Evolutionary conservation across 2,329 filamentous ascomycete species (phyloP), one percentile per base, ranked within the genome.

Genomic region (Epichloe elymi): DNA sequence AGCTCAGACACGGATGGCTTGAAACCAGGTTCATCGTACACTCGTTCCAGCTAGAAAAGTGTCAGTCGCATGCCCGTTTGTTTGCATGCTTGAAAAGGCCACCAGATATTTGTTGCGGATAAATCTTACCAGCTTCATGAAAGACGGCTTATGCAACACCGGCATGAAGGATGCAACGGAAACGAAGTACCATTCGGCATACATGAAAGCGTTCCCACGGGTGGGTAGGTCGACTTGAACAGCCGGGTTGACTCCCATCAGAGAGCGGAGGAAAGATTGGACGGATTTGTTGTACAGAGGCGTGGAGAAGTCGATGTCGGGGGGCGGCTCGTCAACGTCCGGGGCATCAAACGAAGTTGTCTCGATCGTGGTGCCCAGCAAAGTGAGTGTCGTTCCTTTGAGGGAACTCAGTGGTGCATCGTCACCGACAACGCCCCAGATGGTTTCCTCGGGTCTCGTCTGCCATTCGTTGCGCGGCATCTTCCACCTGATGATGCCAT

Each of bases 351-450:
- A 88, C 43, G 83, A 80, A 12, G 84, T 81, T 41, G 91, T 78
- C 64, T 94, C 85, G 59, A 93, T 85, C 44, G 86, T 83, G 58
- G 85, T 85, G 36, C 87, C 88, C 41, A 93, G 79, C 49, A 94
- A 79, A 1, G 85, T 83, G n/a, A 93, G 70, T 8, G 79, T 80
- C 0, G 85, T 89, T 45, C 86, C 86, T 59, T 83, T 83, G 61
- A 90, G 84, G 7, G 84, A 82, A 65, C 82, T 87, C 38, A 89
- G 67, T 48, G 80, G 79, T 8, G 78, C 76, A 57, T 78, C 80
- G 51, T 83, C 79, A 6, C 76, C 74, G 3, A 76, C 76, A 17
- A 80, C 80, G 38, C 84, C 85, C 4, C 88, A 72, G 57, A 85
- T 85, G 60, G 78, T 81, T 60, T 85, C 80, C 40, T 76, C 74